phyloP scores from a whole-genome alignment of 2,329 filamentous ascomycete genomes.

The Tolypocladium sp. region DNA sequence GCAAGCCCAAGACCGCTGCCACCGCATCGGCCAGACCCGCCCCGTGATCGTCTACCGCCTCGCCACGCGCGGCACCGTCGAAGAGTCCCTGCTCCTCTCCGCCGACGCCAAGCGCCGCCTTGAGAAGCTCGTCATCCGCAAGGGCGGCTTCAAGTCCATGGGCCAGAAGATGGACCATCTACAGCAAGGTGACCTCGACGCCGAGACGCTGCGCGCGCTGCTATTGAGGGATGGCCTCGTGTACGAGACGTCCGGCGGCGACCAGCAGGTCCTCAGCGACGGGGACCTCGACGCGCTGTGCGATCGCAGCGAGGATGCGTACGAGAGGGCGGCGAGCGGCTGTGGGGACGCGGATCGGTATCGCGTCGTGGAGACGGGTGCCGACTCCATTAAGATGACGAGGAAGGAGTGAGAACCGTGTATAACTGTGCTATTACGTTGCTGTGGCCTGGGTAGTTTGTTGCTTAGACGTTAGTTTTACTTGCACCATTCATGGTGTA shows the following conservation, averaged over 20 bases:
- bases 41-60: constrained; percentile 92
- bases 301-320: constrained; percentile 60
- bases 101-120: constrained; percentile 87
- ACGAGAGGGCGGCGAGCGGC: constrained; percentile 67
- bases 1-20: constrained; percentile 90
- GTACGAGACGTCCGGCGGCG: constrained; percentile 40
- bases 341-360: constrained; percentile 64
- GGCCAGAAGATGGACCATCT: constrained; percentile 47
- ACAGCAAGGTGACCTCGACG: constrained; percentile 41
- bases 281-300: constrained; percentile 70
- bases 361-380: constrained; percentile 69
- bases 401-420: constrained; percentile 6
- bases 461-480: not conserved
- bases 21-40: constrained; percentile 85
- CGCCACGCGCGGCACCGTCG: constrained; percentile 86
- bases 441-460: not conserved
- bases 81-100: constrained; percentile 76
- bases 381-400: constrained; percentile 39
- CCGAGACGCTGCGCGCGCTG: constrained; percentile 51
- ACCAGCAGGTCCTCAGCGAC: constrained; percentile 61
- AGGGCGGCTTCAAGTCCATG: constrained; percentile 72
- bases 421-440: not conserved
- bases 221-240: constrained; percentile 65
- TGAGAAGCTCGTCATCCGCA: constrained; percentile 92
- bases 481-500: not conserved